Evolutionary conservation across 768 basidiomycete species (phyloP).

Genomic region (Serendipita vermifera): DNA sequence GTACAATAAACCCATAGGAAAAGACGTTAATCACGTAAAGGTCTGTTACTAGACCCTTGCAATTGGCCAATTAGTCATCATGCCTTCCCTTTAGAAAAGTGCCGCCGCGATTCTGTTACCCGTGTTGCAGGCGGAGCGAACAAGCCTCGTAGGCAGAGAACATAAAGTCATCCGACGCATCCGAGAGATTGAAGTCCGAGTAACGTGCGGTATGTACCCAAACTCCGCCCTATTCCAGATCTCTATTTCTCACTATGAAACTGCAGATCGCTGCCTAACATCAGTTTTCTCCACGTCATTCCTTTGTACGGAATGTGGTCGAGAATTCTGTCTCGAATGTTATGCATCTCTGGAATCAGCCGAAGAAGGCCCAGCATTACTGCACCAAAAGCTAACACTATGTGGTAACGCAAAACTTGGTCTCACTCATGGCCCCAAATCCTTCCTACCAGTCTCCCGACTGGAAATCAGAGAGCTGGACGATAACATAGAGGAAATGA

Average conservation of each 20-base stretch:
- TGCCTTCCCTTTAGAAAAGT: slow-evolving; percentile 36
- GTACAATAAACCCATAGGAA: neutral
- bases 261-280: slow-evolving; percentile 80
- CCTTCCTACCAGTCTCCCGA: slow-evolving; percentile 72
- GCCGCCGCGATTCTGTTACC: slow-evolving; percentile 59
- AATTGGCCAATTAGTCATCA: no score
- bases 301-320: slow-evolving; percentile 84
- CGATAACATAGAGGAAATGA: slow-evolving; percentile 57
- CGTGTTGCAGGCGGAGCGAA: slow-evolving; percentile 47
- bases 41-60: slow-evolving; percentile 1
- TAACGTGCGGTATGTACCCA: slow-evolving; percentile 58
- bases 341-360: slow-evolving; percentile 49
- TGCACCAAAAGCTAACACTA: slow-evolving; percentile 37
- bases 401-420: slow-evolving; percentile 48
- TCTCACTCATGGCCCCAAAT: slow-evolving; percentile 50
- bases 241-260: neutral
- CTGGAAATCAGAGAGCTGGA: slow-evolving; percentile 54
- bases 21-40: slow-evolving; percentile 4
- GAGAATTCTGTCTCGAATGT: slow-evolving; percentile 81
- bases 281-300: slow-evolving; percentile 82
- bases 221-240: neutral
- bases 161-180: slow-evolving; percentile 54
- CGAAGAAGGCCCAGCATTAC: slow-evolving; percentile 42
- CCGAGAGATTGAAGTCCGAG: slow-evolving; percentile 69
- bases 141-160: slow-evolving; percentile 35